A percentile compares a stretch with the other conserved stretches of the same genome.
These are phyloP conservation scores for Pistacia integerrima DNA, from an alignment of 345 rosid genomes.

Conservation along the genomic window DNA sequence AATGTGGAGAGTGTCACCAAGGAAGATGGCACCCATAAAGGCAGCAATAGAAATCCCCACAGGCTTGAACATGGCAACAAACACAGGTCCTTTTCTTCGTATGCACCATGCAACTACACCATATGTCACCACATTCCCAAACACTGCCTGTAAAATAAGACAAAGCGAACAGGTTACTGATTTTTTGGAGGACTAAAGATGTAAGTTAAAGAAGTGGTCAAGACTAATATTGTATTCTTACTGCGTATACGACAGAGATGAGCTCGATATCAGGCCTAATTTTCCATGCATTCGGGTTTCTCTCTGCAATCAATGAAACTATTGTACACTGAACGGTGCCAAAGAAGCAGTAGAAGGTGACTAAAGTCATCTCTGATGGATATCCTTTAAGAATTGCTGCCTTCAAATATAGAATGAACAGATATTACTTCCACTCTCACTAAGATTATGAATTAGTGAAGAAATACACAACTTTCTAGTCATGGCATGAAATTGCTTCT, in stretches of 20 bases:
- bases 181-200: background rate
- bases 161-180: background rate
- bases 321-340: constrained; percentile 50
- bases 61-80: constrained; percentile 66
- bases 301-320: constrained; percentile 44
- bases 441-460: background rate
- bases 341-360: constrained; percentile 48
- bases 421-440: background rate
- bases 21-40: constrained; percentile 44
- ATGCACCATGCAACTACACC: constrained; percentile 44
- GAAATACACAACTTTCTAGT: background rate
- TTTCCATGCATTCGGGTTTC: constrained; percentile 51
- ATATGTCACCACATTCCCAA: constrained; percentile 40
- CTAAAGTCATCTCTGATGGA: constrained; percentile 46
- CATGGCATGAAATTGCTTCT: background rate
- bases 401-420: constrained; percentile 23
- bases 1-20: constrained; percentile 47
- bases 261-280: constrained; percentile 38
- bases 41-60: constrained; percentile 56
- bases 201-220: background rate
- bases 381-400: constrained; percentile 50
- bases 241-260: constrained; percentile 42
- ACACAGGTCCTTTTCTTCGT: constrained; percentile 55
- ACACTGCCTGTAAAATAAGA: constrained; percentile 36
- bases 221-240: constrained; percentile 18